Evolutionary conservation across 2,329 filamentous ascomycete genomes (phyloP).

Genomic region (Fusarium torreyae): DNA sequence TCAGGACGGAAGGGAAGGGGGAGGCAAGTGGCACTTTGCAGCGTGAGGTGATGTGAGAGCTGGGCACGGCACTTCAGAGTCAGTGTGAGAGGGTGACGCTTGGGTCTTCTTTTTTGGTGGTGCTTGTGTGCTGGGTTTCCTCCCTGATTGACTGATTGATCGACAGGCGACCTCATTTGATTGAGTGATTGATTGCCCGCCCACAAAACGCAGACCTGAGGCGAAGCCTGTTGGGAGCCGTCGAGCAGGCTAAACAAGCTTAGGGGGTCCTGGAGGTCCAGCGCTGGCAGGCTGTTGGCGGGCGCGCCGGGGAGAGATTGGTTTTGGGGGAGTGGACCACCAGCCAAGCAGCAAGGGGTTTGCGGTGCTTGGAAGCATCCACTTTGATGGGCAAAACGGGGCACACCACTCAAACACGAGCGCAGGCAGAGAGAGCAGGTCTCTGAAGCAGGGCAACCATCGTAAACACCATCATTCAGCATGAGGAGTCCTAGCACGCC

Average conservation of each 20-base stretch:
- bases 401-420: slow-evolving; percentile 19
- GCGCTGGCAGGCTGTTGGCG: slow-evolving; percentile 35
- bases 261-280: slow-evolving; percentile 17
- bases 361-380: slow-evolving; percentile 20
- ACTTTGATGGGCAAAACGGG: slow-evolving; percentile 10
- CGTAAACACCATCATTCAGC: not conserved
- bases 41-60: slow-evolving; percentile 20
- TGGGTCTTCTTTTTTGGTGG: slow-evolving; percentile 34
- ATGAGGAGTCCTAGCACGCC: not conserved
- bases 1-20: slow-evolving; percentile 38
- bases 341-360: slow-evolving; percentile 27
- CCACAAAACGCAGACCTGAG: slow-evolving; percentile 47
- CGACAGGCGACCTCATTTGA: slow-evolving; percentile 31
- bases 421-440: slow-evolving; percentile 1
- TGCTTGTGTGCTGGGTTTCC: slow-evolving; percentile 39
- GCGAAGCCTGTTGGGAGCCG: slow-evolving; percentile 45
- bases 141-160: slow-evolving; percentile 45
- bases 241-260: slow-evolving; percentile 36
- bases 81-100: slow-evolving; percentile 34
- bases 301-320: slow-evolving; percentile 38
- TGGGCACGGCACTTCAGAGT: slow-evolving; percentile 12
- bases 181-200: slow-evolving; percentile 41
- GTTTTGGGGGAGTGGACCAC: slow-evolving; percentile 36
- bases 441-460: slow-evolving; percentile 16
- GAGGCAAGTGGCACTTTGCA: slow-evolving; percentile 39